A percentile compares a stretch with the other conserved stretches of the same genome.
phyloP scores from a whole-genome alignment of 495 filamentous ascomycete species.

The Xylaria curta region DNA sequence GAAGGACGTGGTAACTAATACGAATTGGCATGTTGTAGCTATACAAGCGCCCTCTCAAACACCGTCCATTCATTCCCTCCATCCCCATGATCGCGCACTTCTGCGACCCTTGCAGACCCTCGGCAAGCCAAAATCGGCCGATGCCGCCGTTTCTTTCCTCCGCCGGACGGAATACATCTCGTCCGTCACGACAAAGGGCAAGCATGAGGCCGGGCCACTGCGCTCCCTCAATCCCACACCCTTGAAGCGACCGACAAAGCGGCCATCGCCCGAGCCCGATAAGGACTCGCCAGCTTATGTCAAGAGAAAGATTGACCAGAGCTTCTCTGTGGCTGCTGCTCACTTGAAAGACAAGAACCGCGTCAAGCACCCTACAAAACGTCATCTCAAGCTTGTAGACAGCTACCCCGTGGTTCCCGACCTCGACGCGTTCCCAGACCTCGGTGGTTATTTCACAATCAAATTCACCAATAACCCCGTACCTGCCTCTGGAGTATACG shows the following conservation, averaged over 20 bases:
- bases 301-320: constrained; percentile 78
- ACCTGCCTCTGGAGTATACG: constrained; percentile 63
- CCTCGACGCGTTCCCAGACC: constrained; percentile 85
- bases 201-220: constrained; percentile 37
- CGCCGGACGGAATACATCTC: constrained; percentile 96
- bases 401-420: constrained; percentile 86
- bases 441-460: constrained; percentile 81
- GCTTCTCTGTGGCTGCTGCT: constrained; percentile 79
- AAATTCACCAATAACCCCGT: constrained; percentile 89
- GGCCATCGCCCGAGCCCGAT: constrained; percentile 55
- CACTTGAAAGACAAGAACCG: constrained; percentile 71
- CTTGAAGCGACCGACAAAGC: constrained; percentile 41
- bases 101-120: constrained; percentile 79
- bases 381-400: constrained; percentile 77
- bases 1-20: constrained; percentile 30
- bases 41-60: constrained; percentile 76
- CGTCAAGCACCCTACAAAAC: constrained; percentile 82
- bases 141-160: constrained; percentile 85
- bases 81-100: constrained; percentile 82
- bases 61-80: constrained; percentile 73
- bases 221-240: constrained; percentile 45
- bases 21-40: constrained; percentile 55
- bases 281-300: constrained; percentile 82
- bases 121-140: constrained; percentile 72
- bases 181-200: constrained; percentile 59